A percentile compares a stretch with the other conserved stretches of the same genome.
phyloP scores from a whole-genome alignment of 352 stramenopile species.

The Phytophthora agathidicida region DNA sequence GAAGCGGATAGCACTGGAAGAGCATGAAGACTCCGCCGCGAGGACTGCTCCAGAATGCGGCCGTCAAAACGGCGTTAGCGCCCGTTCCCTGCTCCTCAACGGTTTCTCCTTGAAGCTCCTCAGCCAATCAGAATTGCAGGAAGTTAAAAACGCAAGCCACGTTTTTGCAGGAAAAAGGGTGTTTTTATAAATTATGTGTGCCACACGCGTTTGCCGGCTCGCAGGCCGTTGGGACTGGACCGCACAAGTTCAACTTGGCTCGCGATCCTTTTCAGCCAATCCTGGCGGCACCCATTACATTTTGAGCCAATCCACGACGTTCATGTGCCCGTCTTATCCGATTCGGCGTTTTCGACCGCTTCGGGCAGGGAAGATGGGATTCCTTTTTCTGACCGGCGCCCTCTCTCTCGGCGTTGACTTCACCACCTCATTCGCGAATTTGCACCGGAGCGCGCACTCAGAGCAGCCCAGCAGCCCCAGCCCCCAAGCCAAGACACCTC shows the following conservation, averaged over 20 bases:
- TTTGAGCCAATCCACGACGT: slow-evolving; percentile 13
- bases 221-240: no score
- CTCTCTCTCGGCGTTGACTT: slow-evolving; percentile 7
- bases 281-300: not conserved
- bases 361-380: slow-evolving; percentile 14
- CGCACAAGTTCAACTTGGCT: slow-evolving; percentile 28
- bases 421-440: slow-evolving; percentile 50
- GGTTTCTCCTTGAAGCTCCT: slow-evolving; percentile 30
- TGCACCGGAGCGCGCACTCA: slow-evolving; percentile 24
- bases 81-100: slow-evolving; percentile 7
- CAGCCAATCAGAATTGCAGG: slow-evolving; percentile 29
- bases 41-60: no score
- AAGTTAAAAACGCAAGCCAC: slow-evolving; percentile 29
- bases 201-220: no score
- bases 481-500: slow-evolving; percentile 11
- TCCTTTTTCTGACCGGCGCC: slow-evolving; percentile 28
- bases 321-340: not conserved
- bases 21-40: no score
- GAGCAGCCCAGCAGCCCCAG: slow-evolving; percentile 4
- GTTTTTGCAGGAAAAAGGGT: no score
- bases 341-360: slow-evolving; percentile 11
- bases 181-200: no score
- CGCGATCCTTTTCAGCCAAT: slow-evolving; percentile 25
- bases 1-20: no score
- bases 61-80: slow-evolving; percentile 1